Evolutionary conservation across 139 green algal genomes (phyloP), one percentile per base, ranked within the genome.

Genomic region (Chlorella sp.): DNA sequence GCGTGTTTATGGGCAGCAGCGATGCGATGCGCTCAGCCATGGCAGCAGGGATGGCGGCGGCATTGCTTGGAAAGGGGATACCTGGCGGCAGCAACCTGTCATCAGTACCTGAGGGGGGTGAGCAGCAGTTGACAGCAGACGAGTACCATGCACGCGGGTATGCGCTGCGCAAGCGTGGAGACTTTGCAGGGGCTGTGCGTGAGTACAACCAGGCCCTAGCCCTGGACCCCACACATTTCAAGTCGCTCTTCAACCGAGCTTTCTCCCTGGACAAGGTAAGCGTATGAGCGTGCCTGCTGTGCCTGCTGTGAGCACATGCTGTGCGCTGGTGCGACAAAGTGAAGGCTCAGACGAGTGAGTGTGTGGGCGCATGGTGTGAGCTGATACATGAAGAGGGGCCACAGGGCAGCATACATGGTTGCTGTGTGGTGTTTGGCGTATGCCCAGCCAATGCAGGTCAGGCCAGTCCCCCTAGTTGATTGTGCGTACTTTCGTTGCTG

Each of bases 181-280:
- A 96, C 84, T 96, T 96, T 85, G 37, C 40, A 22, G 94, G 79
- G 32, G 96, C 96, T 15, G 93, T 98, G 12, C 77, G 90, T n/a
- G 94, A 96, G 88, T 98, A 98, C 93, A 94, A 24, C 19, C 34
- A 90, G 1, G 95, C 96, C 0, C 91, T 98, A 32, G 81, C 80
- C 19, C 76, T 96, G 40, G 88, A 96, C 22, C 94, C 94, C 2
- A n/a, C 40, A 0, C 94, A 97, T 91, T 98, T 98, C 94, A 97
- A 96, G 60, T 93, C 95, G 4, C 94, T 97, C 1, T 98, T 98
- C 94, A 98, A 98, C 94, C 87, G 96, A 1, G 96, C 92, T n/a
- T 98, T 98, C 87, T 95, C 91, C 4, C 91, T 96, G 61, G 96
- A 98, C 92, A 97, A 97, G 95, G 93, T 97, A 30, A 16, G 92